A percentile compares a stretch with the other conserved stretches of the same genome.
These are phyloP conservation scores for Pyrenochaeta sp. DNA, from an alignment of 2,329 filamentous ascomycete species.

Conservation along the genomic window DNA sequence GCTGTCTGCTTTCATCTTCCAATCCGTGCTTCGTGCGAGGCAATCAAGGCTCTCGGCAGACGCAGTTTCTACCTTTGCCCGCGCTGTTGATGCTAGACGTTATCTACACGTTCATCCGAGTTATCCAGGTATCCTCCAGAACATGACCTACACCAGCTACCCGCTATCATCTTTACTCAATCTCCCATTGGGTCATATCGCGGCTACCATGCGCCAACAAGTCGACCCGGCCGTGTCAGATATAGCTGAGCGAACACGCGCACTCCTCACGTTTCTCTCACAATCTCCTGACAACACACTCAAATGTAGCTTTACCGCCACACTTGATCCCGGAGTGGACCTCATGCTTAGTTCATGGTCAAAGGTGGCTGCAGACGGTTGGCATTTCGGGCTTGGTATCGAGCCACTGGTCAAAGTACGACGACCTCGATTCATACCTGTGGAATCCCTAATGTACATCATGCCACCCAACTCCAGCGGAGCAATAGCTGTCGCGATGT, in stretches of 20 bases:
- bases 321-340: constrained; percentile 38
- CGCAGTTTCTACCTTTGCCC: constrained; percentile 48
- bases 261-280: constrained; percentile 52
- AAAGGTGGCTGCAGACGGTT: constrained; percentile 53
- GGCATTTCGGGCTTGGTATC: constrained; percentile 58
- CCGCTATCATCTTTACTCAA: constrained; percentile 35
- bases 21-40: constrained; percentile 54
- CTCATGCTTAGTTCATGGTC: constrained; percentile 65
- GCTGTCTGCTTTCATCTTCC: constrained; percentile 61
- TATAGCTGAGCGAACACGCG: constrained; percentile 43
- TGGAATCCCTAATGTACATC: constrained; percentile 60
- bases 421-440: constrained; percentile 55
- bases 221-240: constrained; percentile 49
- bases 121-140: constrained; percentile 60
- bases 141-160: constrained; percentile 53
- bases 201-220: constrained; percentile 50
- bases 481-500: constrained; percentile 55
- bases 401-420: constrained; percentile 58
- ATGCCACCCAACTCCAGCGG: constrained; percentile 45
- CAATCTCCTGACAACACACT: constrained; percentile 45
- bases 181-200: constrained; percentile 43
- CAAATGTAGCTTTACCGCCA: constrained; percentile 41
- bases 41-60: constrained; percentile 39
- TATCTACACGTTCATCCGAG: constrained; percentile 51
- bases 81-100: constrained; percentile 59